Evolutionary conservation across 2,329 filamentous ascomycete species (phyloP).

Genomic region (Monosporascus ibericus): DNA sequence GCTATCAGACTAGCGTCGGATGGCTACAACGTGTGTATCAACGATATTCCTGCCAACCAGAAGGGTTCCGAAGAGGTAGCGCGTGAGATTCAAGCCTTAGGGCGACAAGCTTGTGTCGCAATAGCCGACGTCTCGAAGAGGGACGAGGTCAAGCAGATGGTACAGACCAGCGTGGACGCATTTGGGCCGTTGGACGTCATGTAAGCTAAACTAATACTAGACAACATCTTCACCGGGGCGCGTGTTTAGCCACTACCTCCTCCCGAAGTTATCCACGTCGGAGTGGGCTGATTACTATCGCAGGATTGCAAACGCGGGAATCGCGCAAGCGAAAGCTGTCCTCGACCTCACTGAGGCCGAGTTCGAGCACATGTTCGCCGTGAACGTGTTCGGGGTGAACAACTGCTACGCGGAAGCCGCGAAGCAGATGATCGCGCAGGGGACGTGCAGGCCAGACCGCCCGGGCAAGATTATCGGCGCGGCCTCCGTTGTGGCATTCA

Average conservation of each 20-base stretch:
- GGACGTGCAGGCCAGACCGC: constrained; percentile 29
- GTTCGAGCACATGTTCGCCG: constrained; percentile 51
- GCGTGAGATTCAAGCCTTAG: constrained; percentile 45
- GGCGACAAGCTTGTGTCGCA: constrained; percentile 46
- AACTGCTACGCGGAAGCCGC: constrained; percentile 60
- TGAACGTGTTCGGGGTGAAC: constrained; percentile 61
- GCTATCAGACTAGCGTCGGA: constrained; percentile 58
- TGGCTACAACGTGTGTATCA: constrained; percentile 61
- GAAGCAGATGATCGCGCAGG: constrained; percentile 58
- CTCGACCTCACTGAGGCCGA: constrained; percentile 53
- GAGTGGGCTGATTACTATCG: constrained; percentile 21
- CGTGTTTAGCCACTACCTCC: background rate
- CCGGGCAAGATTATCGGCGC: constrained; percentile 45
- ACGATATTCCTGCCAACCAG: constrained; percentile 51
- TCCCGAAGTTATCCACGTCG: background rate
- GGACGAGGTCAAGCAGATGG: constrained; percentile 42
- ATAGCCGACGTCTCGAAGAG: constrained; percentile 56
- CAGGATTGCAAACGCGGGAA: constrained; percentile 57
- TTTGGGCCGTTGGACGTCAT: constrained; percentile 44
- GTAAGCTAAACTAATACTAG: constrained; percentile 10
- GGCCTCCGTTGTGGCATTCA: constrained; percentile 52
- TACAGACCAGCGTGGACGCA: constrained; percentile 43
- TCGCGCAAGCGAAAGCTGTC: constrained; percentile 49
- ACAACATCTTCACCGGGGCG: background rate
- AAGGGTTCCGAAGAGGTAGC: constrained; percentile 46